Evolutionary conservation across 768 basidiomycete species (phyloP).

Genomic region (Kwoniella sp.): DNA sequence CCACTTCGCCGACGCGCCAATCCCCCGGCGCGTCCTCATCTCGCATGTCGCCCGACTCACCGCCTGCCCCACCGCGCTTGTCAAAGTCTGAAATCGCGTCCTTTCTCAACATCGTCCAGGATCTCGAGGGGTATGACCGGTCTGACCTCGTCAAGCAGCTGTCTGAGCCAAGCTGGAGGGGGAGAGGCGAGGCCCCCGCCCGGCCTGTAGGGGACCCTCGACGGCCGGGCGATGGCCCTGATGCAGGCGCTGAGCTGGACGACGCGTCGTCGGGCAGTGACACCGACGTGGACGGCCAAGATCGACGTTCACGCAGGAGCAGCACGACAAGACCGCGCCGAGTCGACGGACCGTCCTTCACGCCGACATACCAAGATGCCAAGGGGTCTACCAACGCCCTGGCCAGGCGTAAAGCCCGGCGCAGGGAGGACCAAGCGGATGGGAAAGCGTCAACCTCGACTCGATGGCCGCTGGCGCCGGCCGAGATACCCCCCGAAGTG

Average conservation of each 20-base stretch:
- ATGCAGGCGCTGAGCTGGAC: too few relatives aligned
- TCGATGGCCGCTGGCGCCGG: conserved; percentile 10
- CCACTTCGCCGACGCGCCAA: too few relatives aligned
- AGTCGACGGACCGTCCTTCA: conserved; percentile 7
- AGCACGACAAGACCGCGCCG: neutral
- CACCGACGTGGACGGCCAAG: neutral
- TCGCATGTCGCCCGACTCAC: too few relatives aligned
- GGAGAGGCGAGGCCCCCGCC: too few relatives aligned
- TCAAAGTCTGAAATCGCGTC: neutral
- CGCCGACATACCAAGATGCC: conserved; percentile 6
- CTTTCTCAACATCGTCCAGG: neutral
- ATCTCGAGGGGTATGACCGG: neutral
- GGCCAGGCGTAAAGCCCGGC: neutral
- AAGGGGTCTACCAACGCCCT: neutral
- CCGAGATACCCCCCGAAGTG: neutral
- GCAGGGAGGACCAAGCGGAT: neutral
- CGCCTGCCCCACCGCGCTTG: neutral
- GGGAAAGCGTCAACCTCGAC: neutral
- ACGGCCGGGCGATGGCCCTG: too few relatives aligned
- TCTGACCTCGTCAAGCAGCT: too few relatives aligned
- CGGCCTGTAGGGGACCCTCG: too few relatives aligned
- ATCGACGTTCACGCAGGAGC: neutral
- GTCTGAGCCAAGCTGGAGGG: too few relatives aligned
- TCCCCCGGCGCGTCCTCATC: too few relatives aligned
- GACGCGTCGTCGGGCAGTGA: too few relatives aligned